Evolutionary conservation across 495 filamentous ascomycete genomes (phyloP).

Genomic region (Saxophila tyrrhenica): DNA sequence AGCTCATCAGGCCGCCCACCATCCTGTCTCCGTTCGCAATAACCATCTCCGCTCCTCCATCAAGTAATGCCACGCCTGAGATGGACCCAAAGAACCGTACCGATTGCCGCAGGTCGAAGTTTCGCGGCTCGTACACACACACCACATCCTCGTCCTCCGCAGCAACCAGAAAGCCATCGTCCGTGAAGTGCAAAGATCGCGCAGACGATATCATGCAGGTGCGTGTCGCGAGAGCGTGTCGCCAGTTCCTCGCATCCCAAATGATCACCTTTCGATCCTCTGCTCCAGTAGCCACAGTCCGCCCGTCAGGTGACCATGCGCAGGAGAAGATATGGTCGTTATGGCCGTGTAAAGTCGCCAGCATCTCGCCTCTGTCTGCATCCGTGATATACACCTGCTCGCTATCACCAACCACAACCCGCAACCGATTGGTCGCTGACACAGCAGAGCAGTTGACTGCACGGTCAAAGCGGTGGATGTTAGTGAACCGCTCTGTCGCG

Average conservation of each 20-base stretch:
- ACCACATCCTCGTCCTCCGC: constrained; percentile 80
- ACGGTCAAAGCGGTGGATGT: constrained; percentile 48
- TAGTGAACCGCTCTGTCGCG: constrained; percentile 52
- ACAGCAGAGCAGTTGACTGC: constrained; percentile 78
- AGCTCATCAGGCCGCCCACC: constrained; percentile 71
- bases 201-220: constrained; percentile 68
- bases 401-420: constrained; percentile 63
- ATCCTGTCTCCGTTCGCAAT: constrained; percentile 63
- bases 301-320: constrained; percentile 83
- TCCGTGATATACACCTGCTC: constrained; percentile 48
- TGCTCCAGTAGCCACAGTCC: constrained; percentile 78
- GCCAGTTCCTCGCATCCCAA: constrained; percentile 74
- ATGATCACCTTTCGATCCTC: constrained; percentile 79
- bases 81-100: constrained; percentile 82
- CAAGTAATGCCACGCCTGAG: constrained; percentile 61
- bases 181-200: constrained; percentile 69
- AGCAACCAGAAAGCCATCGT: constrained; percentile 61
- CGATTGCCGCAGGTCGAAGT: constrained; percentile 43
- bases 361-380: constrained; percentile 46
- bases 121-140: constrained; percentile 60
- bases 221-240: constrained; percentile 48
- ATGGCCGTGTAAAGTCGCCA: constrained; percentile 55
- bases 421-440: constrained; percentile 66
- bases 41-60: constrained; percentile 59
- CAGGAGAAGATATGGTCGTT: constrained; percentile 79